Evolutionary conservation across 345 rosid genomes (phyloP).

Genomic region (Bruguiera sexangula): DNA sequence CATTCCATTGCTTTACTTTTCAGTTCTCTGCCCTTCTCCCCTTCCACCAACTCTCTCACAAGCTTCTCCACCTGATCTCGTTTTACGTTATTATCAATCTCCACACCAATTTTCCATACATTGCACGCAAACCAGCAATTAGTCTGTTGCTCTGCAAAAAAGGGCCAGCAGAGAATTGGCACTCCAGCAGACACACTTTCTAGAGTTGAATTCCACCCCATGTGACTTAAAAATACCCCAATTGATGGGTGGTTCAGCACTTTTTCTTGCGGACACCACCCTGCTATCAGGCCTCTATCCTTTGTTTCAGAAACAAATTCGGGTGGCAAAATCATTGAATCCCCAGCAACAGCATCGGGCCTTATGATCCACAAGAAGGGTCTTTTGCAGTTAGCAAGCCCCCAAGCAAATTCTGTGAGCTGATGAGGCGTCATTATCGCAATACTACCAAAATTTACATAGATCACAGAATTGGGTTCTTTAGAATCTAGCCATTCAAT

Average conservation of each 20-base stretch:
- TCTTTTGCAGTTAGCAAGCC: slow-evolving; percentile 14
- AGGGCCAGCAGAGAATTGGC: slow-evolving; percentile 17
- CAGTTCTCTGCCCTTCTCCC: slow-evolving; percentile 18
- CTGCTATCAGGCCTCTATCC: slow-evolving; percentile 10
- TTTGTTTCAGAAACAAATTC: slow-evolving; percentile 8
- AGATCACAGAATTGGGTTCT: slow-evolving; percentile 7
- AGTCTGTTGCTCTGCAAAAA: slow-evolving; percentile 17
- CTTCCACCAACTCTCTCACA: slow-evolving; percentile 13
- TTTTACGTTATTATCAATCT: slow-evolving; percentile 7
- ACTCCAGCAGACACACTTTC: slow-evolving; percentile 12
- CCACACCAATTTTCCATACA: slow-evolving; percentile 17
- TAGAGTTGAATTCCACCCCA: slow-evolving; percentile 23
- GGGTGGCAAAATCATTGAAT: background rate
- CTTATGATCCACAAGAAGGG: slow-evolving; percentile 16
- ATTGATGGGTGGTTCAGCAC: slow-evolving; percentile 14
- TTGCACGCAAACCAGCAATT: slow-evolving; percentile 14
- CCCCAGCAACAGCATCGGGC: slow-evolving; percentile 5
- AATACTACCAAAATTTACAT: slow-evolving; percentile 14
- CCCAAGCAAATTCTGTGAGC: slow-evolving; percentile 16
- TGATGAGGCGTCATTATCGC: slow-evolving; percentile 6
- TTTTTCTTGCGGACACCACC: slow-evolving; percentile 23
- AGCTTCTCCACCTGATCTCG: slow-evolving; percentile 14
- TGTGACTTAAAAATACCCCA: slow-evolving; percentile 19
- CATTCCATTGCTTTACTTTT: slow-evolving; percentile 17
- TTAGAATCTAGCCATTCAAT: slow-evolving; percentile 9